Evolutionary conservation across 495 filamentous ascomycete species (phyloP).

Genomic region (Penicillium egyptiacum): DNA sequence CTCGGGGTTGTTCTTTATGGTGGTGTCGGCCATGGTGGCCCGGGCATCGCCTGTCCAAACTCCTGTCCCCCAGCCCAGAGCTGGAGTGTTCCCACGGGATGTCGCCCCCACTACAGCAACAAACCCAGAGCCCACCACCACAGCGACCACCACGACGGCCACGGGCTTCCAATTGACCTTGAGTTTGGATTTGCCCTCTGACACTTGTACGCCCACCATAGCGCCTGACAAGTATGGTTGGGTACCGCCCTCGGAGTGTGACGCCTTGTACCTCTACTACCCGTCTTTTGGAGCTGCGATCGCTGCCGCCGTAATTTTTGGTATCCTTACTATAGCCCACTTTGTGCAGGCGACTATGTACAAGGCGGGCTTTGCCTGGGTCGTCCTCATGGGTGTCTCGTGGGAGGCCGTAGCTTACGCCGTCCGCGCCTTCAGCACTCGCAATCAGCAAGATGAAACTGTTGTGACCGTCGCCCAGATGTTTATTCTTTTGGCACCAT

Average conservation of each 20-base stretch:
- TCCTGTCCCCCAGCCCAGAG: not conserved
- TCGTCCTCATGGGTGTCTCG: conserved; percentile 1
- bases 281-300: conserved; percentile 7
- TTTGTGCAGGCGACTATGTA: conserved; percentile 3
- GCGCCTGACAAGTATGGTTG: conserved; percentile 2
- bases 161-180: not conserved
- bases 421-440: not conserved
- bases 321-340: not conserved
- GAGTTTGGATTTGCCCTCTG: not conserved
- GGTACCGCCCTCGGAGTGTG: not conserved
- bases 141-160: not conserved
- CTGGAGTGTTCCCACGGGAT: not conserved
- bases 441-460: not conserved
- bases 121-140: not conserved
- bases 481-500: conserved; percentile 5
- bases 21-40: not conserved
- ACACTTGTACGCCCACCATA: not conserved
- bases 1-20: too few relatives aligned
- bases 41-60: conserved; percentile 1
- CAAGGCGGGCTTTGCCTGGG: conserved; percentile 7
- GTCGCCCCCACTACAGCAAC: not conserved
- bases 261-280: conserved; percentile 5
- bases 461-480: not conserved
- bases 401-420: conserved; percentile 1
- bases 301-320: not conserved